phyloP scores from a whole-genome alignment of 371 early-diverging fungal genomes.

The Saksenaea vasiformis region DNA sequence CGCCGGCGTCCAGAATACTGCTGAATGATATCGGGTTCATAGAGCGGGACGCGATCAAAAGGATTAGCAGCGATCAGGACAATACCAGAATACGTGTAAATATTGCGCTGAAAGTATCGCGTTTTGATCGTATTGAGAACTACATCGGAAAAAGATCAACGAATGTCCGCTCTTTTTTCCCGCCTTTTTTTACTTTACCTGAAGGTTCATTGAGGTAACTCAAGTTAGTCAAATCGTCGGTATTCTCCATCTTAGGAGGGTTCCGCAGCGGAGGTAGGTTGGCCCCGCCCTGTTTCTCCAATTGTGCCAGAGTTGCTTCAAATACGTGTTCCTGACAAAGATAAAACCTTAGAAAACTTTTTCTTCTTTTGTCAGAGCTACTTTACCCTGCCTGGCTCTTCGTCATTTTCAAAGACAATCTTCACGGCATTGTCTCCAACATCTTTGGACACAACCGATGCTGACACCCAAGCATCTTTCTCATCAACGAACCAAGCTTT shows the following conservation, averaged over 20 bases:
- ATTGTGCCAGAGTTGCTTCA: constrained; percentile 68
- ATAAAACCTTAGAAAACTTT: not conserved
- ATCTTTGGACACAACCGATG: constrained; percentile 59
- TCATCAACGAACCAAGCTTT: constrained; percentile 91
- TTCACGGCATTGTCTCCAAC: constrained; percentile 57
- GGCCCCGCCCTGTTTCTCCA: constrained; percentile 64
- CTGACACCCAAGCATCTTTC: constrained; percentile 86
- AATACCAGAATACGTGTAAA: constrained; percentile 99
- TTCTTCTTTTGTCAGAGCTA: not conserved
- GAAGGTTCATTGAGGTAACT: constrained; percentile 91
- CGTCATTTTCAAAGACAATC: constrained; percentile 66
- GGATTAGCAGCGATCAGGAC: constrained; percentile 99
- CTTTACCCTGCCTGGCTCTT: constrained; percentile 62
- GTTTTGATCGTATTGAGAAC: constrained; percentile 90
- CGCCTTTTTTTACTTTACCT: too few species aligned
- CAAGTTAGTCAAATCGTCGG: constrained; percentile 90
- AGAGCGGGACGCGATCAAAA: constrained; percentile 86
- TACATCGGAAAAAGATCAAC: not conserved
- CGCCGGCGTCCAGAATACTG: constrained; percentile 93
- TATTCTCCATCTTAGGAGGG: constrained; percentile 85
- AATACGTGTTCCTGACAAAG: constrained; percentile 66
- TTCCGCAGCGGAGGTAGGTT: constrained; percentile 88
- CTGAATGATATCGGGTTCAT: constrained; percentile 86
- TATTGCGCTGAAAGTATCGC: constrained; percentile 86
- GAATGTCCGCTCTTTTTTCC: not conserved